Evolutionary conservation across 345 rosid species (phyloP).

Genomic region (Sisymbrium altissimum): DNA sequence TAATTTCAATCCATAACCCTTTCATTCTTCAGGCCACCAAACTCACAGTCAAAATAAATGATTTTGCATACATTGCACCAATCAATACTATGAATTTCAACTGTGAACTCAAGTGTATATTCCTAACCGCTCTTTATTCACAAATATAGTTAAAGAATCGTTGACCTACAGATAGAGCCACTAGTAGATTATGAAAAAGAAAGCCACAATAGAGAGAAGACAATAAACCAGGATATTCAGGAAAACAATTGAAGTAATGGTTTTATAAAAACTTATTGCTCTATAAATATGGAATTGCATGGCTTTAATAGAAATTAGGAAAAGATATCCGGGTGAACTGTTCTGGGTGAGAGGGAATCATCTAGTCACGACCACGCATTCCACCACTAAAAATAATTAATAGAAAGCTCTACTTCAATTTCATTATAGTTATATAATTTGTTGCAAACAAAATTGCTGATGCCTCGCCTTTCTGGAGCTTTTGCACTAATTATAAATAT

Average conservation of each 20-base stretch:
- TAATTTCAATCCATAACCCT: no score
- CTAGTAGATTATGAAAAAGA: no score
- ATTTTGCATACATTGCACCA: neutral
- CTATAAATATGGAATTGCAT: neutral
- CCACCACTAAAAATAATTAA: neutral
- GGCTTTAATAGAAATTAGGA: neutral
- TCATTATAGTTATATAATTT: neutral
- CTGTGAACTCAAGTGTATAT: no score
- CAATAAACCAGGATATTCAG: no score
- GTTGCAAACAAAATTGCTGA: neutral
- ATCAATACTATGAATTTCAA: neutral
- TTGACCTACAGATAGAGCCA: no score
- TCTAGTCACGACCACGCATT: neutral
- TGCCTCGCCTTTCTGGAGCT: neutral
- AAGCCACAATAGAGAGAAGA: no score
- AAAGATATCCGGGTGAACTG: neutral
- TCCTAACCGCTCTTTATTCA: no score
- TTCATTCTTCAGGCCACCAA: neutral
- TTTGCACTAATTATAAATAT: neutral
- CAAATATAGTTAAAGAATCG: no score
- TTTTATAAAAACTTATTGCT: neutral
- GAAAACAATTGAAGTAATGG: neutral
- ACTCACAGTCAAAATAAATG: neutral
- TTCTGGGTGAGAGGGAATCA: neutral
- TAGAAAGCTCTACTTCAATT: neutral